Percentiles rank a stretch among this genome's conserved stretches.
These are phyloP conservation scores for Backusella parvicylindrica DNA, from an alignment of 192 early-diverging fungal species.

Conservation along the genomic window DNA sequence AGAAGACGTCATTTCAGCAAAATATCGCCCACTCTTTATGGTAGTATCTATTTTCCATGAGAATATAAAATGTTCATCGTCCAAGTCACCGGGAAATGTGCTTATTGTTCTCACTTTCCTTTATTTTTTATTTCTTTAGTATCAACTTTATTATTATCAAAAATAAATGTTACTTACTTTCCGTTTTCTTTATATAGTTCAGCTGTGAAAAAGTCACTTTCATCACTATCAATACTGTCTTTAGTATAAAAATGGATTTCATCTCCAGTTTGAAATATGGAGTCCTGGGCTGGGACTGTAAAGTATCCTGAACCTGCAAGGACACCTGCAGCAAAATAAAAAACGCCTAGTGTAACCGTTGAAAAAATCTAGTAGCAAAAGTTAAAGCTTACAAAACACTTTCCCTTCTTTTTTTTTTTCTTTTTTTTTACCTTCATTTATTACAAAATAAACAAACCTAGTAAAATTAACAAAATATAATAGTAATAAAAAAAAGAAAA, in stretches of 20 bases:
- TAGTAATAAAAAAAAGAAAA: neutral
- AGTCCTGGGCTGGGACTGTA: neutral
- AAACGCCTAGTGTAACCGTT: neutral
- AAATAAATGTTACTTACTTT: neutral
- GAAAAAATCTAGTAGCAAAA: neutral
- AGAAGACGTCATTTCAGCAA: neutral
- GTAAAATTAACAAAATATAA: neutral
- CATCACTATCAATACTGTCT: neutral
- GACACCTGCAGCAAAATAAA: neutral
- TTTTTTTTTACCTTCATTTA: neutral
- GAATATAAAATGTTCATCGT: conserved; percentile 1
- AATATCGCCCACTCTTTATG: neutral
- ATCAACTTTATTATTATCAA: neutral
- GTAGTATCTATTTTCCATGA: neutral
- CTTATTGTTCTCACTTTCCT: conserved; percentile 6
- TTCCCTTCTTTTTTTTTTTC: too few relatives aligned
- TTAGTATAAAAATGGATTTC: neutral
- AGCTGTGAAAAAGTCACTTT: neutral
- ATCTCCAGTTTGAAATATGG: neutral
- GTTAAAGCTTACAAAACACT: neutral
- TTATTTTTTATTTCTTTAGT: neutral
- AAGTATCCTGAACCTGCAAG: conserved; percentile 2
- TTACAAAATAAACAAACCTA: neutral
- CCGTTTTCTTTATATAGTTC: neutral
- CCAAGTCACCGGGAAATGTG: neutral